These are phyloP conservation scores for Ajuga reptans DNA, from an alignment of 305 asterid species.

Conservation along the genomic window DNA sequence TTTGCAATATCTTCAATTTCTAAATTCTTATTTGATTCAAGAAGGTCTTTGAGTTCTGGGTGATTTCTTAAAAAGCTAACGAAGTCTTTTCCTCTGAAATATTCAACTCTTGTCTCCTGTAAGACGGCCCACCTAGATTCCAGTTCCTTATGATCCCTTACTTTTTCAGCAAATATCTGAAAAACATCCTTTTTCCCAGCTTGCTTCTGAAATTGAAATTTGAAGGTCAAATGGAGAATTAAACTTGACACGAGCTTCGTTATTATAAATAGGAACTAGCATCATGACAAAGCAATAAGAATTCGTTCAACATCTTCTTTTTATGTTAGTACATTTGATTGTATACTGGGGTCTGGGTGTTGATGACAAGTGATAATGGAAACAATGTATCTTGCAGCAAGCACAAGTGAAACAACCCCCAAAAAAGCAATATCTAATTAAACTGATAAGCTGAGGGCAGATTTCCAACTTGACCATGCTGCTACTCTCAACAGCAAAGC, in stretches of 20 bases:
- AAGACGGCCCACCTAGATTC: conserved; percentile 98
- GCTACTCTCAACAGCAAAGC: not conserved
- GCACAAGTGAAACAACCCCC: not conserved
- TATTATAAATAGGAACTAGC: conserved; percentile 13
- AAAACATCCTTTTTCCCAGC: conserved; percentile 62
- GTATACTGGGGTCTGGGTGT: not conserved
- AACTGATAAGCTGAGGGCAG: conserved; percentile 4
- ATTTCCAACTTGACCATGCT: too few species aligned
- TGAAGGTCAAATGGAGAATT: conserved; percentile 13
- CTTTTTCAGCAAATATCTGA: conserved; percentile 89
- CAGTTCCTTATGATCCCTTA: conserved; percentile 88
- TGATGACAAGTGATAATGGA: not conserved
- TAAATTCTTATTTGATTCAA: conserved; percentile 64
- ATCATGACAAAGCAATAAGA: conserved; percentile 5
- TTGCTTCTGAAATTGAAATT: conserved; percentile 63
- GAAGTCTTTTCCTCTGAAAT: conserved; percentile 91
- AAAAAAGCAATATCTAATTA: not conserved
- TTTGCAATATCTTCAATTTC: conserved; percentile 79
- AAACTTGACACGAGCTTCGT: conserved; percentile 3
- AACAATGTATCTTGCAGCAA: not conserved
- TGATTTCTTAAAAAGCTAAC: conserved; percentile 71
- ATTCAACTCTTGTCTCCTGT: conserved; percentile 96
- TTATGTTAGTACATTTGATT: not conserved
- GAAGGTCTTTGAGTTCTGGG: conserved; percentile 66
- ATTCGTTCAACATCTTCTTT: not conserved